Evolutionary conservation across 2,329 filamentous ascomycete genomes (phyloP), one percentile per base, ranked within the genome.

Genomic region (Fusarium sp.): DNA sequence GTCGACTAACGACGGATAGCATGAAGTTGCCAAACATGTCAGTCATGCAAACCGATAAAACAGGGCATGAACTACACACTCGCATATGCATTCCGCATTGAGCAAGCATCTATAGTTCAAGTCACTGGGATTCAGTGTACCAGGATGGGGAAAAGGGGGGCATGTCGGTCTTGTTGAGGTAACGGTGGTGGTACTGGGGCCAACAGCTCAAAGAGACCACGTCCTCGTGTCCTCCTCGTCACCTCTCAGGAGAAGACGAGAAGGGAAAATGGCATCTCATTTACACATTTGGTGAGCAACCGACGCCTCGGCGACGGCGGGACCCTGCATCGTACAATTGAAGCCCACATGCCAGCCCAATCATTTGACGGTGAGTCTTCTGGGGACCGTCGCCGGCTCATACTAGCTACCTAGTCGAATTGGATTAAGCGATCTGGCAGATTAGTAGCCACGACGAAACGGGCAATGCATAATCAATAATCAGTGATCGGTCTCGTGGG

Each of bases 251-350:
- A 38, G 38, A 37, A 45, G 24, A 50, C 22, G 35, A 56, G 29
- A 22, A 27, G 16, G 16, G 7, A 34, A 34, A 34, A 54, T 27
- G 38, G 24, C 42, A 50, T 52, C 22, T 34, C 20, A 62, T 62
- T 54, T 62, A 54, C 60, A 62, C 60, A 31, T 20, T 22, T 31
- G 45, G 42, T 31, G 24, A 68, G 58, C 31, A 62, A 63, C 64
- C 58, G 64, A 71, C 62, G 71, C 59, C 62, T 52, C 52, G 14
- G 34, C 29, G 54, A 11, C 62, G 27, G 56, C 64, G 69, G 50
- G 73, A 71, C 73, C 70, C 70, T 71, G 70, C 58, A 47, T 69
- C 47, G 22, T 61, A 54, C 68, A 63, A 62, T 61, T 62, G 63
- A 67, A 57, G 29, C 52, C 57, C 64, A 62, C 61, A 58, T 18